Evolutionary conservation across 2,329 filamentous ascomycete species (phyloP), one percentile per base, ranked within the genome.

Genomic region (Colletotrichum acutatum): DNA sequence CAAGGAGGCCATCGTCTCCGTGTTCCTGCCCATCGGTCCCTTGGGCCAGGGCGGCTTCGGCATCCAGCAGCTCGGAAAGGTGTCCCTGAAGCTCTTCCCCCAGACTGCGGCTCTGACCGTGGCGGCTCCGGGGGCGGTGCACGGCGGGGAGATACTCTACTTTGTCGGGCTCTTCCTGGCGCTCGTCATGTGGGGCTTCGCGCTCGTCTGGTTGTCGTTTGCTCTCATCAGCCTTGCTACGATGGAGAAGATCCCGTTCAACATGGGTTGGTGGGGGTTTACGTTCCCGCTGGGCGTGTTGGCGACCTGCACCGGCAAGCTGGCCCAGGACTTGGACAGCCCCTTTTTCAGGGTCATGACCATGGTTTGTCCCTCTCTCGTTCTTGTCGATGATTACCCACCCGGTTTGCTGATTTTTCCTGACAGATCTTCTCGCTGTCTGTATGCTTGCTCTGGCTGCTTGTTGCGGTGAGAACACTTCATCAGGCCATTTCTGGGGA

Each of bases 1-100:
- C 1, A 86, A 88, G 61, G 92, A 93, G 77, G 89, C 91, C 68
- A 91, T 94, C 56, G 91, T 93, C 11, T 92, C 89, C 2, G 88
- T 90, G 7, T 92, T 94, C 75, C 82, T 94, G 0, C 92, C 92
- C 0, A 84, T 94, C 0, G 91, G 92, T 0, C 91, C 92, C 0
- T 81, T 93, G 0, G 91, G 91, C 0, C 90, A 92, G 79, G 92
- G 91, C 16, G 90, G 90, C 1, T 94, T 89, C 77, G 88, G 84
- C 61, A 86, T 87, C 53, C 84, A 88, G 79, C 85, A 88, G 75
- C 81, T 86, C 3, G 89, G 88, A 7, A 83, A 84, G 59, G 84
- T 87, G 4, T 86, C 88, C 4, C 76, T 86, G 61, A 76, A 78
- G 4, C 69, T 86, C 3, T 78, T 87, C 24, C 84, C 83, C 0